Conservation (phyloP, 345 rosid genomes). For the Luvunga scandens region DNA sequence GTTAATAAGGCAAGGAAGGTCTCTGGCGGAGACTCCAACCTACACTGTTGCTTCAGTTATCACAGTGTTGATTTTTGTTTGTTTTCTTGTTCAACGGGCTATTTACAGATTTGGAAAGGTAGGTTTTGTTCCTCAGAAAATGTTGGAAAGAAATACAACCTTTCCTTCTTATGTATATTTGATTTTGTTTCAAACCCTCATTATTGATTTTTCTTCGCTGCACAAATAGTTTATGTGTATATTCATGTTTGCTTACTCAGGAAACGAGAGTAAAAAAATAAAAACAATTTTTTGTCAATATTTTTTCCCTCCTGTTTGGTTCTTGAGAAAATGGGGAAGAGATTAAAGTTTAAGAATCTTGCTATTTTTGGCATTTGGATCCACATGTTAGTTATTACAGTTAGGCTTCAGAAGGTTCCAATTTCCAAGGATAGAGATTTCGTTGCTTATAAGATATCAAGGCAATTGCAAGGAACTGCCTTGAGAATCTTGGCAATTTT, state of each 20-base stretch:
- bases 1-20: conserved; percentile 51
- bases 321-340: not conserved
- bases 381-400: not conserved
- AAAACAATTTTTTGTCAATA: no score
- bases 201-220: not conserved
- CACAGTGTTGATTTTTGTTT: conserved; percentile 71
- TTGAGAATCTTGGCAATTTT: not conserved
- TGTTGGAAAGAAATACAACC: not conserved
- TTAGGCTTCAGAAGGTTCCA: not conserved
- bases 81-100: conserved; percentile 69
- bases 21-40: conserved; percentile 92
- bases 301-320: not conserved
- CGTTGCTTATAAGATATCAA: not conserved
- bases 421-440: not conserved
- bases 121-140: not conserved
- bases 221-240: not conserved
- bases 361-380: not conserved
- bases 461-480: not conserved
- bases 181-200: not conserved
- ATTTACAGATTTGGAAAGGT: conserved; percentile 91
- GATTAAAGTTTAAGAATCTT: not conserved
- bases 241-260: no score
- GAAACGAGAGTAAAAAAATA: no score
- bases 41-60: conserved; percentile 84
- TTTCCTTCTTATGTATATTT: not conserved